Evolutionary conservation across 495 filamentous ascomycete genomes (phyloP), one percentile per base, ranked within the genome.

Genomic region (Neurospora africana): DNA sequence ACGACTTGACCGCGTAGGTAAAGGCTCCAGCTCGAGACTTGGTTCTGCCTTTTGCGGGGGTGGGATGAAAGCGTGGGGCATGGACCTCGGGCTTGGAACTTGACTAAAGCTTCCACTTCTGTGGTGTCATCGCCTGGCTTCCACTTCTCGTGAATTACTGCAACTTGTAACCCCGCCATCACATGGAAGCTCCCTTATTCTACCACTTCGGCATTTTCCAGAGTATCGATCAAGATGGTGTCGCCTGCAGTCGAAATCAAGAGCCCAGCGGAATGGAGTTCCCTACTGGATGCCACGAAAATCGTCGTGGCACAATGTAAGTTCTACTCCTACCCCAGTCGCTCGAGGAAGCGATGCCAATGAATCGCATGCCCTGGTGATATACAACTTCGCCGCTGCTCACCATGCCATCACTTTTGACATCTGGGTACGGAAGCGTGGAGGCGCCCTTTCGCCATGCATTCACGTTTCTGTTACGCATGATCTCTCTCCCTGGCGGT

Each of bases 281-380:
- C 85, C 23, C 79, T 97, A 68, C 83, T 97, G 69, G 85, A 84
- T 53, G 86, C 84, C 43, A 91, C 90, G 30, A 87, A 83, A 67
- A 86, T 97, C 71, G 91, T 97, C 39, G 90, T 97, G 61, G 88
- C 89, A 75, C 91, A 97, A 83, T 98, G 93, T 96, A 82, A 88
- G 93, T 86, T 43, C 68, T 44, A 10, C 40, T 21, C 13, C 38
- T 40, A 43, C 17, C 19, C 67, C 30, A 23, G n/a, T 47, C 27
- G 70, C 13, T n/a, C 67, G n/a, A 58, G 17, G 1, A 69, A 65
- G 7, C 33, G 40, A n/a, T 41, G 70, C 70, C 76, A 72, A 75
- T 74, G 11, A 13, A 69, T 30, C 40, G 33, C 6, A 21, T 41
- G 6, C 7, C 35, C 19, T 37, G n/a, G 13, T 65, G 9, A 8